Conservation (phyloP, 2,329 filamentous ascomycete species). For the Paraphoma sp. region DNA sequence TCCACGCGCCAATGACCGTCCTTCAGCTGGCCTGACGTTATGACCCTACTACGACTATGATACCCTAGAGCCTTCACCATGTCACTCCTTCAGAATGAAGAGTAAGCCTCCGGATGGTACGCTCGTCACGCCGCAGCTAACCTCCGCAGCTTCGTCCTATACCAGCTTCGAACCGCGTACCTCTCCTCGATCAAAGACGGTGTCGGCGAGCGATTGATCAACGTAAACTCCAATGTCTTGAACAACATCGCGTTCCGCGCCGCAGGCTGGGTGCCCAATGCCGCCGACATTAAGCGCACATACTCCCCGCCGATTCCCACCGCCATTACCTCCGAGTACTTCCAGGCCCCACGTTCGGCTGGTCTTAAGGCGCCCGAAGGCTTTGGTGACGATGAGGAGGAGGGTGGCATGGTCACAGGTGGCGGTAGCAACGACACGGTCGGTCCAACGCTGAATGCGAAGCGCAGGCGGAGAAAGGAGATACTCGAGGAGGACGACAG, state of each 20-base stretch:
- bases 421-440: slow-evolving; percentile 70
- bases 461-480: slow-evolving; percentile 72
- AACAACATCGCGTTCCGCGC: slow-evolving; percentile 84
- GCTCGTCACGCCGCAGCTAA: slow-evolving; percentile 22
- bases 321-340: slow-evolving; percentile 82
- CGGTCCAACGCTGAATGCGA: slow-evolving; percentile 68
- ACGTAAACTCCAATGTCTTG: slow-evolving; percentile 77
- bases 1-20: slow-evolving; percentile 17
- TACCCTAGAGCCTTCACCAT: slow-evolving; percentile 32
- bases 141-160: slow-evolving; percentile 72
- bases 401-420: slow-evolving; percentile 72
- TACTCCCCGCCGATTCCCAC: slow-evolving; percentile 88
- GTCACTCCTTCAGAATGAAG: slow-evolving; percentile 55
- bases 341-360: slow-evolving; percentile 70
- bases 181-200: slow-evolving; percentile 82
- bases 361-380: slow-evolving; percentile 61
- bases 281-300: slow-evolving; percentile 78
- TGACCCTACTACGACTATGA: slow-evolving; percentile 23
- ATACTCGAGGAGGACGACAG: slow-evolving; percentile 86
- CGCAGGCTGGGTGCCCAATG: slow-evolving; percentile 78
- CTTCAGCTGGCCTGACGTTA: slow-evolving; percentile 44
- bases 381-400: slow-evolving; percentile 74
- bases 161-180: slow-evolving; percentile 82
- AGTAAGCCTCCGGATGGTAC: slow-evolving; percentile 38
- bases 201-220: slow-evolving; percentile 83